Conservation (phyloP, 768 basidiomycete genomes). For the Sporobolomyces pararoseus region DNA sequence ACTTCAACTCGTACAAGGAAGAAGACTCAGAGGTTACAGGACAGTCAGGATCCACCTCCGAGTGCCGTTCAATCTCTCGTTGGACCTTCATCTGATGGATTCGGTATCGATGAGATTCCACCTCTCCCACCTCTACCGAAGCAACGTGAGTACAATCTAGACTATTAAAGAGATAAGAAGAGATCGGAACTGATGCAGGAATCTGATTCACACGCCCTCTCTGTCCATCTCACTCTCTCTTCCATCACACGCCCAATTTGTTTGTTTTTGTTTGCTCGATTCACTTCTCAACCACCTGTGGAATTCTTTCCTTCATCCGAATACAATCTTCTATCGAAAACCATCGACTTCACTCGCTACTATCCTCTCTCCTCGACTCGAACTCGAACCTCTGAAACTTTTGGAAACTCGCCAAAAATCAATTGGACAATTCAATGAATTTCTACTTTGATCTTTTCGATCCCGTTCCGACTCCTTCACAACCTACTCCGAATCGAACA, state of each 20-base stretch:
- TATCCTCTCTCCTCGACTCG: too few relatives aligned
- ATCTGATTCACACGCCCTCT: too few relatives aligned
- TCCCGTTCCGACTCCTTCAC: neutral
- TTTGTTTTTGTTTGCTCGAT: neutral
- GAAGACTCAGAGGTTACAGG: slow-evolving; percentile 14
- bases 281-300: slow-evolving; percentile 12
- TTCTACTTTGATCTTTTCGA: neutral
- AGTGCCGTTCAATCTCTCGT: neutral
- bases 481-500: neutral
- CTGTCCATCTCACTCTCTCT: slow-evolving; percentile 1
- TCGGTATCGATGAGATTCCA: slow-evolving; percentile 1
- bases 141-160: slow-evolving; percentile 5
- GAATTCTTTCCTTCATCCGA: slow-evolving; percentile 1
- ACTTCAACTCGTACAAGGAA: slow-evolving; percentile 5
- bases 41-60: too few relatives aligned
- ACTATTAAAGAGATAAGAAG: neutral
- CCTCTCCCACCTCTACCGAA: slow-evolving; percentile 7
- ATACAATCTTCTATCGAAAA: neutral
- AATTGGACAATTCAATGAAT: neutral
- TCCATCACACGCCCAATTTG: too few relatives aligned
- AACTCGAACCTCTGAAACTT: neutral
- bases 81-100: neutral
- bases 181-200: neutral
- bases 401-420: too few relatives aligned
- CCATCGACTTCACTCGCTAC: neutral